Conservation (phyloP, 2,329 filamentous ascomycete genomes). For the Westerdykella sp. region DNA sequence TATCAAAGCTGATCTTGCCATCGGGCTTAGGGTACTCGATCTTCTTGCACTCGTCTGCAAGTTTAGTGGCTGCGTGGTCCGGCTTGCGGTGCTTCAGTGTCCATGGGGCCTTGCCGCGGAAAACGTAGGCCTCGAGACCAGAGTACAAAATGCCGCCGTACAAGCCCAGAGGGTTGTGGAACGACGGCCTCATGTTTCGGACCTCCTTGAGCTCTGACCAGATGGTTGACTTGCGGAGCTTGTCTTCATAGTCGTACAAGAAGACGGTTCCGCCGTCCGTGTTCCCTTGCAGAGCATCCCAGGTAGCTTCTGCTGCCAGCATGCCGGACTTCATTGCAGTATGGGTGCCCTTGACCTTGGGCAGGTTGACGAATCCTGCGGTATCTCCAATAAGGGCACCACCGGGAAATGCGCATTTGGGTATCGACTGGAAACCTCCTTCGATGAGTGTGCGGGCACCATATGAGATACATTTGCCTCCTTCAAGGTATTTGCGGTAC, state of each 20-base stretch:
- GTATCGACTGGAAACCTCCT: conserved; percentile 95
- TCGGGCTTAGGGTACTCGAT: conserved; percentile 98
- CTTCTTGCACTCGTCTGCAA: conserved; percentile 71
- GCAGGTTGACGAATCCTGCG: conserved; percentile 93
- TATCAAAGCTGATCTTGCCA: conserved; percentile 90
- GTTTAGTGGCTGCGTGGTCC: conserved; percentile 73
- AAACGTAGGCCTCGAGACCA: conserved; percentile 79
- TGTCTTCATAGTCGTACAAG: conserved; percentile 88
- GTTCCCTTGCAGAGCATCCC: conserved; percentile 58
- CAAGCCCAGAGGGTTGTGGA: conserved; percentile 79
- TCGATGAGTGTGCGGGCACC: conserved; percentile 87
- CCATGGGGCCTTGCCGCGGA: conserved; percentile 85
- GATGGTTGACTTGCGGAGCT: conserved; percentile 76
- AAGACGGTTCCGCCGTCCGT: conserved; percentile 68
- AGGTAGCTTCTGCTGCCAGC: conserved; percentile 88
- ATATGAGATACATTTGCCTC: conserved; percentile 96
- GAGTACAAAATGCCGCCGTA: conserved; percentile 91
- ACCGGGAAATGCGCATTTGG: conserved; percentile 92
- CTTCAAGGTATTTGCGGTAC: conserved; percentile 79
- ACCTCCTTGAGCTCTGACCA: conserved; percentile 94
- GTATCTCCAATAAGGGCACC: conserved; percentile 94
- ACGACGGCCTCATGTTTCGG: conserved; percentile 94
- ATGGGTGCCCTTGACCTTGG: conserved; percentile 97
- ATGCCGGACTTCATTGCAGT: conserved; percentile 97
- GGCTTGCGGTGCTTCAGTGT: conserved; percentile 77